Evolutionary conservation across 202 grass and related monocot genomes (phyloP), one percentile per base, ranked within the genome.

Genomic region (Elaeis oleifera): DNA sequence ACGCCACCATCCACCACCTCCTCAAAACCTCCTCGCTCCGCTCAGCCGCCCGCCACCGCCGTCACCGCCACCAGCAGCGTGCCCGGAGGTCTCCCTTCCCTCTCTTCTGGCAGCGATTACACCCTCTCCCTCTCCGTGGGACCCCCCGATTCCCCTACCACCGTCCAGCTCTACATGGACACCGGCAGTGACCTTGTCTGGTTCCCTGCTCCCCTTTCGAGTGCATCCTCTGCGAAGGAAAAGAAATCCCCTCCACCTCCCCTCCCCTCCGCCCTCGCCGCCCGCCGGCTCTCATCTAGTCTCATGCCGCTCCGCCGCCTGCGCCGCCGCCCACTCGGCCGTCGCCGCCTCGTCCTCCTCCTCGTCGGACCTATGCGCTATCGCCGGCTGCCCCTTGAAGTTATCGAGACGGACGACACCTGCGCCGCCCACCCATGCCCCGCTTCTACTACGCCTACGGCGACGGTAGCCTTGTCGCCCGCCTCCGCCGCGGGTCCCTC

Each of bases 221-320:
- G 31, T 95, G 90, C 83, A 95, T 95, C 51, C 90, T 95, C 69
- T 95, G 90, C 69, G 90, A 90, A 44, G 90, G 83, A 27, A 83
- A 95, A 54, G 36, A 44, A 44, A 44, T 11, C 8, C 61, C 78
- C 24, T 58, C 63, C 16, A 62, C 63, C 15, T 48, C 53, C 6
- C 53, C 57, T 49, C 68, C 3, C 26, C 1, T 18, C 76, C 79
- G 0, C 53, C 57, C 0, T 72, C 72, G 0, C 83, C 90, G 0
- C 90, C 86, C 16, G 21, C 1, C 0, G 90, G 73, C 53, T 87
- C 86, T 44, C 36, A 44, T 44, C 36, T 13, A 44, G 11, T 44
- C 0, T 44, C 36, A 44, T 44, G 36, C 11, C 36, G 36, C 22
- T 84, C 86, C 18, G 63, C 62, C 4, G 74, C 74, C 20, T 95